Conservation (phyloP, 2,329 filamentous ascomycete species). For the Alternaria triticimaculans region DNA sequence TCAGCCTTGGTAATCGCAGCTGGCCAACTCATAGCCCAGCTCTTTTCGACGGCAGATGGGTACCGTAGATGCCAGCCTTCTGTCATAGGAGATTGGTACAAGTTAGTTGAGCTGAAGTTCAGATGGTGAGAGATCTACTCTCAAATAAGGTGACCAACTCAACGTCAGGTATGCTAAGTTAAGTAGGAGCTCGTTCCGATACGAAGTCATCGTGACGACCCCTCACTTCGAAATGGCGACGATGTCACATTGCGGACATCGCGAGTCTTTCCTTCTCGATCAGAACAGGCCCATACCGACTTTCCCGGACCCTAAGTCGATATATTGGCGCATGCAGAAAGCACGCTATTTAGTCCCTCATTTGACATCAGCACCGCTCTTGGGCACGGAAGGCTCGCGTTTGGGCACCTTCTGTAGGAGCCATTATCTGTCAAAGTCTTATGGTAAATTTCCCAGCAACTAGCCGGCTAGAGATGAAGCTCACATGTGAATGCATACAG, state of each 20-base stretch:
- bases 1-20: constrained; percentile 12
- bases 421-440: no score
- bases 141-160: no score
- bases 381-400: background rate
- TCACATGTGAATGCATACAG: no score
- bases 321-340: no score
- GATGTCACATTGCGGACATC: background rate
- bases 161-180: no score
- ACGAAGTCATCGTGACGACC: constrained; percentile 15
- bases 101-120: background rate
- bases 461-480: no score
- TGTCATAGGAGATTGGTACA: constrained; percentile 8
- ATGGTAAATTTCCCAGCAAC: no score
- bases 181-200: constrained; percentile 5
- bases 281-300: no score
- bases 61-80: constrained; percentile 15
- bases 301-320: no score
- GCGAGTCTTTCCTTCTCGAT: no score
- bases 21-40: constrained; percentile 10
- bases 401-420: background rate
- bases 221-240: constrained; percentile 8
- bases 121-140: background rate
- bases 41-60: constrained; percentile 17
- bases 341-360: background rate
- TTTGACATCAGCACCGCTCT: background rate